Evolutionary conservation across 345 rosid genomes (phyloP).

Genomic region (Camelina neglecta): DNA sequence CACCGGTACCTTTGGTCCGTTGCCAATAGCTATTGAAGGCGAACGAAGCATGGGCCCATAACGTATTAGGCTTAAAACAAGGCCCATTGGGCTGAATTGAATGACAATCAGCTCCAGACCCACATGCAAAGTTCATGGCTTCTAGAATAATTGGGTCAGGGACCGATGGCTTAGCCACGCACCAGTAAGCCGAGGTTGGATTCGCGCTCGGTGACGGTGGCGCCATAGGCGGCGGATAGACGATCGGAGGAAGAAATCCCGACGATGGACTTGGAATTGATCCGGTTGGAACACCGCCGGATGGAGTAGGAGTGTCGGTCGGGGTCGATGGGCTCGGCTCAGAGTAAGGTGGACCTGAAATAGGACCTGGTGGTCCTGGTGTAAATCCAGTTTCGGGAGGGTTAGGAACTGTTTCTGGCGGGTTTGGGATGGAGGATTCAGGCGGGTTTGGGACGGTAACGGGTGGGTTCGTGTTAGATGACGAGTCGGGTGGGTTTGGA

Average conservation of each 20-base stretch:
- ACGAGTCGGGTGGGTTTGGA: conserved; percentile 17
- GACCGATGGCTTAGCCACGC: conserved; percentile 92
- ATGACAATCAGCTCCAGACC: conserved; percentile 83
- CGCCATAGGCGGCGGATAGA: conserved; percentile 74
- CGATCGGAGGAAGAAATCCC: conserved; percentile 67
- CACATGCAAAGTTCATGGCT: conserved; percentile 96
- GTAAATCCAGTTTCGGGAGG: conserved; percentile 46
- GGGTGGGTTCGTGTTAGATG: conserved; percentile 19
- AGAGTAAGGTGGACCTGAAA: conserved; percentile 50
- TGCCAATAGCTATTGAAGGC: conserved; percentile 98
- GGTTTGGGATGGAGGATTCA: conserved; percentile 25
- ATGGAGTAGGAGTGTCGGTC: conserved; percentile 45
- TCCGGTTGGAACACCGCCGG: conserved; percentile 42
- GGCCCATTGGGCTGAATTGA: conserved; percentile 68
- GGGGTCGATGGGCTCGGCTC: conserved; percentile 47
- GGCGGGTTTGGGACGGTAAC: conserved; percentile 47
- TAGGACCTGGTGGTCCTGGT: conserved; percentile 32
- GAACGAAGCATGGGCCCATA: conserved; percentile 85
- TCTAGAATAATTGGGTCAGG: conserved; percentile 94
- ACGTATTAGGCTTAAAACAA: conserved; percentile 76
- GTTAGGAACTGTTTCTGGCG: conserved; percentile 38
- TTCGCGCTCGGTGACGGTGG: conserved; percentile 59
- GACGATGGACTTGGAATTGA: conserved; percentile 53
- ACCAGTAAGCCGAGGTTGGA: conserved; percentile 69
- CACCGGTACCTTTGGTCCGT: conserved; percentile 72